Percentiles rank a stretch among this genome's conserved stretches.
Conservation (phyloP, 1,139 yeast genomes). For the Lodderomyces jiufengensis region DNA sequence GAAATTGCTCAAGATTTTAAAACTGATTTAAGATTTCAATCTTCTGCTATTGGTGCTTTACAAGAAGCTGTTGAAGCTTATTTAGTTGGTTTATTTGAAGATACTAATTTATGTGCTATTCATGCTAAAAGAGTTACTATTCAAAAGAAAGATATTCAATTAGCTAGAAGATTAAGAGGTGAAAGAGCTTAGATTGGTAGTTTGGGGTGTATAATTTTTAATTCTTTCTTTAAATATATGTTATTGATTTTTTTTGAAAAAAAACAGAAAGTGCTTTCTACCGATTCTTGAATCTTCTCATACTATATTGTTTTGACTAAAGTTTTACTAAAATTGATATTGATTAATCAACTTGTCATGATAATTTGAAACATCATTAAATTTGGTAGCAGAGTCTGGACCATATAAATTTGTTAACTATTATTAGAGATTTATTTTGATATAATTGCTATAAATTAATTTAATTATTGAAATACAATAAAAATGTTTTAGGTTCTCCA, state of each 20-base stretch:
- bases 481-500: too few species aligned
- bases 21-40: conserved; percentile 97
- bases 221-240: conserved; percentile 6
- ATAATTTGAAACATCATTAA: too few species aligned
- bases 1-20: conserved; percentile 98
- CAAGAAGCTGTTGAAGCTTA: conserved; percentile 99
- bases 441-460: too few species aligned
- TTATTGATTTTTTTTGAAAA: conserved; percentile 7
- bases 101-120: conserved; percentile 97
- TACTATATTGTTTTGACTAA: too few species aligned
- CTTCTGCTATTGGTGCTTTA: conserved; percentile 97
- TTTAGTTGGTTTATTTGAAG: conserved; percentile 86
- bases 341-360: too few species aligned
- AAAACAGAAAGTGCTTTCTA: background rate
- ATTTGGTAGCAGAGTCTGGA: too few species aligned
- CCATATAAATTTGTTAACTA: too few species aligned
- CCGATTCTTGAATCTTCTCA: too few species aligned
- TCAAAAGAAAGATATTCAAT: conserved; percentile 98
- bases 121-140: conserved; percentile 99
- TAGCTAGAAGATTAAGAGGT: conserved; percentile 99
- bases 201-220: background rate
- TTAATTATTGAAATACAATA: too few species aligned
- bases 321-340: too few species aligned
- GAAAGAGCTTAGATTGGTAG: conserved; percentile 63
- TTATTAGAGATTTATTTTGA: too few species aligned